These are phyloP conservation scores for Gossypium laxum DNA, from an alignment of 441 rosid species.

Conservation along the genomic window DNA sequence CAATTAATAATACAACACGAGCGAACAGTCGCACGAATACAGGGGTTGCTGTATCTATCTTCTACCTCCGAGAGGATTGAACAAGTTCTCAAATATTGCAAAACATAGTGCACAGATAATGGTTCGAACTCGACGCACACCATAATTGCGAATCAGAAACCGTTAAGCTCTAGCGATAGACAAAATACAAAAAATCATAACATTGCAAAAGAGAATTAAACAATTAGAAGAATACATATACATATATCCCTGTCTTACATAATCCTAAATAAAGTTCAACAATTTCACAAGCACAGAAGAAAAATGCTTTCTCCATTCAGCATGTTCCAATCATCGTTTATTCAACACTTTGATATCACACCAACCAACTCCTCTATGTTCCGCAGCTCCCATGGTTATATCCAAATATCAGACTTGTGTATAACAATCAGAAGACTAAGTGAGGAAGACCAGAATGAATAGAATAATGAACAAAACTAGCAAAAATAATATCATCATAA, in stretches of 20 bases:
- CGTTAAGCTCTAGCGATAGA: neutral
- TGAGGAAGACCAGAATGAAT: slow-evolving; percentile 78
- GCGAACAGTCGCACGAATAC: no score
- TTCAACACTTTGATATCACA: neutral
- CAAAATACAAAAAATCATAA: neutral
- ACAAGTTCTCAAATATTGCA: neutral
- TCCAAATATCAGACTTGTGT: neutral
- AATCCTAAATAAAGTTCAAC: neutral
- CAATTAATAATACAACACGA: no score
- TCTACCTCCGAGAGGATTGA: no score
- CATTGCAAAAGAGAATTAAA: neutral
- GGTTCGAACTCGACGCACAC: neutral
- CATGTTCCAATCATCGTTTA: neutral
- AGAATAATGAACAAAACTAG: slow-evolving; percentile 71
- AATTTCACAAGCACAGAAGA: neutral
- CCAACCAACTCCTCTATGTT: neutral
- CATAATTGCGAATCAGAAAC: neutral
- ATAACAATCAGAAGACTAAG: slow-evolving; percentile 25
- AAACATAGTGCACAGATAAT: neutral
- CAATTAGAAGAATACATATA: neutral
- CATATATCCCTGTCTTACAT: neutral
- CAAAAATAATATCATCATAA: slow-evolving; percentile 83
- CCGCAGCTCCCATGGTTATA: neutral
- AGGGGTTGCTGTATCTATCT: neutral
- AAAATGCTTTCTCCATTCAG: neutral